Percentiles rank a stretch among this genome's conserved stretches.
These are phyloP conservation scores for Myochromella boudieri DNA, from an alignment of 768 basidiomycete genomes.

Conservation along the genomic window DNA sequence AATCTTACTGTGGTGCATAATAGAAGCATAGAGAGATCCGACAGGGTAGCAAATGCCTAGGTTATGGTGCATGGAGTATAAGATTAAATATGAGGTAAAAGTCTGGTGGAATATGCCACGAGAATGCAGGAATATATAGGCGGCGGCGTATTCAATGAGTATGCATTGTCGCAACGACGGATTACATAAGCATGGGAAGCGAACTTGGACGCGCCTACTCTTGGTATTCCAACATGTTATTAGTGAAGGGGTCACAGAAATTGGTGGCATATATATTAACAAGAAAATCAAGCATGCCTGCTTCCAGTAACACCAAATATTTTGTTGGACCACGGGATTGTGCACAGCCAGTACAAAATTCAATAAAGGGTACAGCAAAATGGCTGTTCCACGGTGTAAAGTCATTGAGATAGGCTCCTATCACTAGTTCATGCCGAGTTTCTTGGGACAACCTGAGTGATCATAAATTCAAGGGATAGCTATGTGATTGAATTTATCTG, in stretches of 20 bases:
- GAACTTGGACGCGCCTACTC: no score
- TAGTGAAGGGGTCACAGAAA: conserved; percentile 10
- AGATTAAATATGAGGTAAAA: no score
- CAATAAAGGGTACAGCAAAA: conserved; percentile 6
- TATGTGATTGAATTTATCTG: neutral
- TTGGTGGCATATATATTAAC: conserved; percentile 7
- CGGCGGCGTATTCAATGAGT: no score
- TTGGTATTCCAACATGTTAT: no score
- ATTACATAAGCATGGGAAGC: no score
- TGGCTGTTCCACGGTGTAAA: conserved; percentile 12
- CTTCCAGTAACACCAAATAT: neutral
- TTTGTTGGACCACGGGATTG: neutral
- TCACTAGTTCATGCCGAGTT: neutral
- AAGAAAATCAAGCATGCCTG: conserved; percentile 9
- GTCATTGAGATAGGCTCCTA: conserved; percentile 1
- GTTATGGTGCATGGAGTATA: no score
- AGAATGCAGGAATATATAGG: no score
- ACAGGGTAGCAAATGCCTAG: no score
- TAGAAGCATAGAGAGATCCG: no score
- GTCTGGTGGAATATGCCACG: no score
- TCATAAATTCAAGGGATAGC: neutral
- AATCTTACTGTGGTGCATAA: no score
- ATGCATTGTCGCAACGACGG: no score
- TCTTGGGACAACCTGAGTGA: neutral
- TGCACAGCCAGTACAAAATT: conserved; percentile 1